phyloP scores from a whole-genome alignment of 2,329 filamentous ascomycete species.

The Ophioceras dolichostomum region DNA sequence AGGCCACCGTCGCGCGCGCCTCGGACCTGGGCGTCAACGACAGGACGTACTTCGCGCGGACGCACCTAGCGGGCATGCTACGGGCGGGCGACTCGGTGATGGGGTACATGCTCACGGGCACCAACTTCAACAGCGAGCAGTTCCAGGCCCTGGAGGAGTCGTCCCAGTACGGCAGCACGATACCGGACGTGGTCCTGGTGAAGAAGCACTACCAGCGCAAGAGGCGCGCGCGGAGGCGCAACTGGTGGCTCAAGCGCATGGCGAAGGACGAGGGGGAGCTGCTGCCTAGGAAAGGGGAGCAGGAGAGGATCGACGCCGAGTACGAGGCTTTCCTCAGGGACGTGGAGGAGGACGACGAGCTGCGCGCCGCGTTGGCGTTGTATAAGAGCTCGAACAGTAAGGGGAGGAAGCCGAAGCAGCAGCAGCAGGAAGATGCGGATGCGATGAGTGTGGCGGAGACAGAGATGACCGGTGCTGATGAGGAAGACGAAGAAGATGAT shows the following conservation, averaged over 20 bases:
- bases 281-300: conserved; percentile 74
- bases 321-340: conserved; percentile 97
- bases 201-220: conserved; percentile 87
- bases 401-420: conserved; percentile 14
- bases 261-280: conserved; percentile 78
- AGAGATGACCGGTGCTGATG: conserved; percentile 32
- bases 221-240: conserved; percentile 69
- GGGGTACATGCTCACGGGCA: conserved; percentile 82
- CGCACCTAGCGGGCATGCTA: conserved; percentile 76
- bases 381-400: conserved; percentile 58
- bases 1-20: conserved; percentile 78
- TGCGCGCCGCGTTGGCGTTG: conserved; percentile 70
- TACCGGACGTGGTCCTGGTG: conserved; percentile 88
- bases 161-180: conserved; percentile 60
- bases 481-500: conserved; percentile 38
- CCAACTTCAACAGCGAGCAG: conserved; percentile 85
- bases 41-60: conserved; percentile 77
- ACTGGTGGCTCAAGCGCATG: conserved; percentile 95
- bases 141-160: conserved; percentile 74
- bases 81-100: conserved; percentile 85
- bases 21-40: conserved; percentile 80
- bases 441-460: conserved; percentile 54
- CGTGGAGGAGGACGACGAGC: conserved; percentile 88
- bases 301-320: conserved; percentile 79
- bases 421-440: conserved; percentile 38